phyloP scores from a whole-genome alignment of 306 rosid species.

The Prunus padus region DNA sequence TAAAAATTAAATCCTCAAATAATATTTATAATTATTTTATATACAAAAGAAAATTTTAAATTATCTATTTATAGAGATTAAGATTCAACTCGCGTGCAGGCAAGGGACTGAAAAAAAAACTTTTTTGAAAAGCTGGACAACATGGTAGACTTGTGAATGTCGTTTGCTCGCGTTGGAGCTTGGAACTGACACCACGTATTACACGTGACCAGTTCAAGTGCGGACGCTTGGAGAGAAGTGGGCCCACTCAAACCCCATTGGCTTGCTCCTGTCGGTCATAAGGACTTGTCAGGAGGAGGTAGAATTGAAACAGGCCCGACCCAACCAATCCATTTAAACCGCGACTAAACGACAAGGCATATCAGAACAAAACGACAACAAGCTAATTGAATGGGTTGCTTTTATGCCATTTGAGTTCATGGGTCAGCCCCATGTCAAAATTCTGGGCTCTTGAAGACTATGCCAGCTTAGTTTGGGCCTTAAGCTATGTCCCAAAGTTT shows the following conservation, averaged over 20 bases:
- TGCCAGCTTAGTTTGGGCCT: too few species aligned
- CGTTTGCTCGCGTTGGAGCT: neutral
- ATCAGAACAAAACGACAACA: too few species aligned
- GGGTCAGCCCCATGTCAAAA: too few species aligned
- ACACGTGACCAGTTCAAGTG: conserved; percentile 10
- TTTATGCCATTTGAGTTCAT: neutral
- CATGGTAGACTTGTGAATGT: neutral
- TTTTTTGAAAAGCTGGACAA: neutral
- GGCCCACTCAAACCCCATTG: neutral
- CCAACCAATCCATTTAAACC: neutral
- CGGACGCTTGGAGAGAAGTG: neutral
- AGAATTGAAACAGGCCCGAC: neutral
- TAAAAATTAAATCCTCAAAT: too few species aligned
- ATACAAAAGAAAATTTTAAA: too few species aligned
- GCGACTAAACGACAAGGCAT: neutral
- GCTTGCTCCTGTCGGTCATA: neutral
- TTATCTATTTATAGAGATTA: too few species aligned
- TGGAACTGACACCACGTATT: neutral
- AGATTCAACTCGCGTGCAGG: too few species aligned
- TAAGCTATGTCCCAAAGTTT: too few species aligned
- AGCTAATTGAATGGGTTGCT: too few species aligned
- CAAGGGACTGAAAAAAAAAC: too few species aligned
- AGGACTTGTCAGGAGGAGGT: neutral
- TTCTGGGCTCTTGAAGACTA: too few species aligned
- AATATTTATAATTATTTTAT: too few species aligned